Evolutionary conservation across 768 basidiomycete genomes (phyloP).

Genomic region (Lepiota venenata): DNA sequence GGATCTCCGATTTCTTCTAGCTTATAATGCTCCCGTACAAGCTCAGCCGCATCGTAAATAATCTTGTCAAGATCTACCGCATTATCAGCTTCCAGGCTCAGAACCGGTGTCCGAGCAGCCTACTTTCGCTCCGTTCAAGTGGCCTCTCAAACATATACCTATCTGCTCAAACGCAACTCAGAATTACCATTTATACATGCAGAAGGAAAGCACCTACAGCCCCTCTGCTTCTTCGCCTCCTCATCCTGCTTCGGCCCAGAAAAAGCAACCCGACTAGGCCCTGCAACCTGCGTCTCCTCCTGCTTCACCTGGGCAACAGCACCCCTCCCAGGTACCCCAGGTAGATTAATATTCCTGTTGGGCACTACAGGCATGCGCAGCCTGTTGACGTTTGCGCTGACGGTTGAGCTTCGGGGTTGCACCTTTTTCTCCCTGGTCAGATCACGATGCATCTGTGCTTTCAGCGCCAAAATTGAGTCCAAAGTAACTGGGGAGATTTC

Average conservation of each 20-base stretch:
- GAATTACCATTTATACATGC: background rate
- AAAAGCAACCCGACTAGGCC: conserved; percentile 30
- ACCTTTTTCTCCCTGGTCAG: conserved; percentile 31
- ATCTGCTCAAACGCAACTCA: conserved; percentile 37
- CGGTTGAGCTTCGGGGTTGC: conserved; percentile 20
- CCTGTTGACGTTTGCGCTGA: conserved; percentile 32
- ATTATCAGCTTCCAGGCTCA: conserved; percentile 1
- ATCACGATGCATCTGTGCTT: conserved; percentile 47
- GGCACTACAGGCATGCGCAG: conserved; percentile 27
- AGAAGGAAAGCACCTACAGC: conserved; percentile 45
- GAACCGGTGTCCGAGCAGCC: conserved; percentile 5
- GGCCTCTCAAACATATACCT: conserved; percentile 96
- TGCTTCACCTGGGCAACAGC: conserved; percentile 29
- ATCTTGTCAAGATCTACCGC: conserved; percentile 72
- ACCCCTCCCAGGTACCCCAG: conserved; percentile 6
- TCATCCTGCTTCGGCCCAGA: conserved; percentile 35
- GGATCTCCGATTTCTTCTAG: conserved; percentile 79
- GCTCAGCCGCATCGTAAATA: conserved; percentile 83
- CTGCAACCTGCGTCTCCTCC: conserved; percentile 28
- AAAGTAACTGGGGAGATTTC: conserved; percentile 38
- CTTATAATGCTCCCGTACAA: conserved; percentile 66
- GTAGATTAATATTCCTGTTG: conserved; percentile 18
- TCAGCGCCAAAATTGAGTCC: conserved; percentile 47
- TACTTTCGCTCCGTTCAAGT: conserved; percentile 80
- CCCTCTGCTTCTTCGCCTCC: conserved; percentile 40